Percentiles rank a stretch among this genome's conserved stretches.
phyloP scores from a whole-genome alignment of 148 eudicot species.

The Rhododendron mucronatum region DNA sequence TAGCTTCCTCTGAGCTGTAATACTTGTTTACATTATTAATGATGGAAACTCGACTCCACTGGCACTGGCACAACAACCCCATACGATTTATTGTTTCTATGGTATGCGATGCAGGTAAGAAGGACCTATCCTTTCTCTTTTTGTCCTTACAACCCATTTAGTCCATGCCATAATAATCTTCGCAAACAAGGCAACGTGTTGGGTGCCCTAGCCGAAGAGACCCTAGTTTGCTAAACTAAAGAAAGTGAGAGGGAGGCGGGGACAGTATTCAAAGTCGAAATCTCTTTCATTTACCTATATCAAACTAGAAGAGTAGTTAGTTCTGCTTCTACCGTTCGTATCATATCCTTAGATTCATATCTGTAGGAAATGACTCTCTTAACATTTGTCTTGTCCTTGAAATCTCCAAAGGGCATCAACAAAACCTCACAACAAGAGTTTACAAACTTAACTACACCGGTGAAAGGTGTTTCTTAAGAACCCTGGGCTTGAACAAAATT shows the following conservation, averaged over 20 bases:
- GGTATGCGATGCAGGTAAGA: not conserved
- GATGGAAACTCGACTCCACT: not conserved
- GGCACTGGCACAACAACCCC: not conserved
- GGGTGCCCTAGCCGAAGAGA: not conserved
- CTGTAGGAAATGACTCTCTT: not conserved
- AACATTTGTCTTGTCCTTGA: not conserved
- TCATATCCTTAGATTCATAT: not conserved
- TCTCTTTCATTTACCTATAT: not conserved
- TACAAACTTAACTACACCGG: not conserved
- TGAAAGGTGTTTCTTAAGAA: not conserved
- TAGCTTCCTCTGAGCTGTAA: not conserved
- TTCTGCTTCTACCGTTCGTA: not conserved
- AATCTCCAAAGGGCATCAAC: not conserved
- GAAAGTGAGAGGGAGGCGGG: not conserved
- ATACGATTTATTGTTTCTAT: not conserved
- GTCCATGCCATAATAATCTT: not conserved
- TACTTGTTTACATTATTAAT: not conserved
- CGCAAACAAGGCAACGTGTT: not conserved
- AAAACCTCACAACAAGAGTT: not conserved
- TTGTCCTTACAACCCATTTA: not conserved
- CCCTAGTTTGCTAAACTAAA: not conserved
- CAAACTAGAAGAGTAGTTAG: not conserved
- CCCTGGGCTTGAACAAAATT: not conserved
- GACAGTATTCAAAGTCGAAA: not conserved
- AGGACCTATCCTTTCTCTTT: not conserved